Evolutionary conservation across 2,329 filamentous ascomycete genomes (phyloP).

Genomic region (Monosporascus sp.): DNA sequence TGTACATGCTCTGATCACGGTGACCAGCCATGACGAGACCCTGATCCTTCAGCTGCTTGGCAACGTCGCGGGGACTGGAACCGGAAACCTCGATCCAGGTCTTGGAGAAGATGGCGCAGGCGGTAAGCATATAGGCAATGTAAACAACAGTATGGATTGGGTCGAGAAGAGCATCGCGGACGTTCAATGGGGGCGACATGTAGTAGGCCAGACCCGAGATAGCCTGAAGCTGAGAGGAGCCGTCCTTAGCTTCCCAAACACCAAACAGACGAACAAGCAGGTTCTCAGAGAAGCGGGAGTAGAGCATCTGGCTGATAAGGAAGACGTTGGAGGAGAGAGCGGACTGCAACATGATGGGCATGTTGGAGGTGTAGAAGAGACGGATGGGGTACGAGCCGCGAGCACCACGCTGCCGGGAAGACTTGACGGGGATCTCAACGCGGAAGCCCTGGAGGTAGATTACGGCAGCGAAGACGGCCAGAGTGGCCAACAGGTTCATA

Average conservation of each 20-base stretch:
- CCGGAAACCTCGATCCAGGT: conserved; percentile 99
- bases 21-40: conserved; percentile 99
- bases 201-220: conserved; percentile 95
- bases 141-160: conserved; percentile 95
- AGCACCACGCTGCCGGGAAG: conserved; percentile 95
- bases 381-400: conserved; percentile 97
- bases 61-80: conserved; percentile 93
- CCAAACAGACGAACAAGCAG: conserved; percentile 94
- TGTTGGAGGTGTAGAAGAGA: conserved; percentile 99
- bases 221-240: conserved; percentile 91
- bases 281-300: conserved; percentile 98
- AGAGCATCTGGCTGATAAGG: conserved; percentile 98
- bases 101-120: conserved; percentile 98
- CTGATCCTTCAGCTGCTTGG: conserved; percentile 99
- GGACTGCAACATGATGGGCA: conserved; percentile 99
- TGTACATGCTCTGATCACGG: conserved; percentile 99
- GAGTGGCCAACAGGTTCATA: conserved; percentile 94
- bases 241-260: conserved; percentile 97
- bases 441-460: conserved; percentile 99
- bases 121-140: conserved; percentile 95
- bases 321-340: conserved; percentile 98
- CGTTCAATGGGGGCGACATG: conserved; percentile 97
- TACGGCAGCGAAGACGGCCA: conserved; percentile 90
- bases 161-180: conserved; percentile 94
- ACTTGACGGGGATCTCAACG: conserved; percentile 99